These are phyloP conservation scores for Candida insectalens DNA, from an alignment of 805 yeast species.

Conservation along the genomic window DNA sequence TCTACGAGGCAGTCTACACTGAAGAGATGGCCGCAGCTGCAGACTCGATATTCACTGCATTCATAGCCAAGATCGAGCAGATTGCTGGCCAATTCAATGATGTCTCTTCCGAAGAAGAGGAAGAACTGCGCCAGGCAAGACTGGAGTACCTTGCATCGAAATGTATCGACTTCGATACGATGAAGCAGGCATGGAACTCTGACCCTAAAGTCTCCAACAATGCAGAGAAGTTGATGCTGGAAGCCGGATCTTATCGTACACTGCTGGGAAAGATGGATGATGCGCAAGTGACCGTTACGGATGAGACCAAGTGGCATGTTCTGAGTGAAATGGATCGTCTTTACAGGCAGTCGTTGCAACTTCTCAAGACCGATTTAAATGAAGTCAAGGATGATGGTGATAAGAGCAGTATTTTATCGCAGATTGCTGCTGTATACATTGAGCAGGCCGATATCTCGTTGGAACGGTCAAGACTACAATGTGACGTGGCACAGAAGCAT, in stretches of 20 bases:
- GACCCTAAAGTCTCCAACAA: conserved; percentile 18
- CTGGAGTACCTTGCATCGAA: conserved; percentile 22
- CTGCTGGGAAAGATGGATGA: conserved; percentile 27
- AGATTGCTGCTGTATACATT: conserved; percentile 33
- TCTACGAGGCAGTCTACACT: conserved; percentile 16
- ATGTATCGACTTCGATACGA: conserved; percentile 15
- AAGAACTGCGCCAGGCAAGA: conserved; percentile 25
- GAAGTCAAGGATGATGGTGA: conserved; percentile 12
- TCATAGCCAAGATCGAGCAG: conserved; percentile 11
- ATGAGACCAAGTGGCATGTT: conserved; percentile 28
- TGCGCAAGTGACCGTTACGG: conserved; percentile 4
- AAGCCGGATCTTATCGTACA: conserved; percentile 34
- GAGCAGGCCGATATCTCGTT: conserved; percentile 44
- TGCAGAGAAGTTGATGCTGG: conserved; percentile 30
- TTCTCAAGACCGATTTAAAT: conserved; percentile 16
- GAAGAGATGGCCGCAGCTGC: conserved; percentile 3
- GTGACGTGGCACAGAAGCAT: conserved; percentile 24
- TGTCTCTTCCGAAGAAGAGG: conserved; percentile 7
- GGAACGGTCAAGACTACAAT: conserved; percentile 31
- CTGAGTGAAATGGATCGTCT: conserved; percentile 27
- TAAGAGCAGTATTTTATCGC: conserved; percentile 18
- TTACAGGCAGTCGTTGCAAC: conserved; percentile 31
- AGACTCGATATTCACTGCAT: conserved; percentile 1
- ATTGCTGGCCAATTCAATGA: conserved; percentile 5
- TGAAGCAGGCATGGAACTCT: conserved; percentile 27